phyloP scores from a whole-genome alignment of 2,329 filamentous ascomycete species.

The Aspergillus floridensis region DNA sequence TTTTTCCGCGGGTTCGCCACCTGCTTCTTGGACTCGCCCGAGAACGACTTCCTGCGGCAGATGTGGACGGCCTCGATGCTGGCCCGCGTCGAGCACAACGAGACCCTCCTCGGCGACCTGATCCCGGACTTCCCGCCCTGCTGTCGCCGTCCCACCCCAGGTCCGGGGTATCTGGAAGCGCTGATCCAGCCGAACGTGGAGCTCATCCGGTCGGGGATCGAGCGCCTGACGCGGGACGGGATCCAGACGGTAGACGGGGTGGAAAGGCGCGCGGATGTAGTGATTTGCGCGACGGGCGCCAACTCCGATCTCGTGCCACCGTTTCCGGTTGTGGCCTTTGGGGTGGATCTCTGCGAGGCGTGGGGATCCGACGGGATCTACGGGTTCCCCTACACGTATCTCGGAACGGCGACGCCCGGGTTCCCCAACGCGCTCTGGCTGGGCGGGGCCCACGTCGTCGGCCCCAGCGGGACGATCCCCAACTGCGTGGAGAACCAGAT shows the following conservation, averaged over 20 bases:
- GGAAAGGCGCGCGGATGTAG: conserved; percentile 58
- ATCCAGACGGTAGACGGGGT: conserved; percentile 60
- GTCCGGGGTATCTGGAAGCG: conserved; percentile 66
- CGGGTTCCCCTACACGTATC: conserved; percentile 66
- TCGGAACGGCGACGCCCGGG: conserved; percentile 61
- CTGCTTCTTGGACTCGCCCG: conserved; percentile 54
- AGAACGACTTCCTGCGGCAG: conserved; percentile 49
- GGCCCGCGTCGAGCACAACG: conserved; percentile 52
- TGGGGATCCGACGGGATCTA: conserved; percentile 58
- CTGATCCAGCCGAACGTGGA: conserved; percentile 60
- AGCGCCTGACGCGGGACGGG: conserved; percentile 58
- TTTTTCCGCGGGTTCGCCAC: conserved; percentile 61
- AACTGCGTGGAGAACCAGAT: conserved; percentile 66
- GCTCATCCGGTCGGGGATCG: conserved; percentile 58
- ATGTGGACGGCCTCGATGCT: conserved; percentile 56
- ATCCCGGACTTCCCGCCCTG: conserved; percentile 63
- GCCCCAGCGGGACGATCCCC: conserved; percentile 64
- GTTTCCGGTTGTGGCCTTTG: conserved; percentile 59
- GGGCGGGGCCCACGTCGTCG: conserved; percentile 59
- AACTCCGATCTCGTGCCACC: conserved; percentile 59
- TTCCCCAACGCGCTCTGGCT: conserved; percentile 69
- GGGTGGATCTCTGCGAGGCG: conserved; percentile 52
- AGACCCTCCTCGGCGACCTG: conserved; percentile 55
- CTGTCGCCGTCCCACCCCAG: conserved; percentile 64
- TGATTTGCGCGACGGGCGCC: conserved; percentile 68